Evolutionary conservation across 2,329 filamentous ascomycete species (phyloP).

Genomic region (Beauveria asiatica): DNA sequence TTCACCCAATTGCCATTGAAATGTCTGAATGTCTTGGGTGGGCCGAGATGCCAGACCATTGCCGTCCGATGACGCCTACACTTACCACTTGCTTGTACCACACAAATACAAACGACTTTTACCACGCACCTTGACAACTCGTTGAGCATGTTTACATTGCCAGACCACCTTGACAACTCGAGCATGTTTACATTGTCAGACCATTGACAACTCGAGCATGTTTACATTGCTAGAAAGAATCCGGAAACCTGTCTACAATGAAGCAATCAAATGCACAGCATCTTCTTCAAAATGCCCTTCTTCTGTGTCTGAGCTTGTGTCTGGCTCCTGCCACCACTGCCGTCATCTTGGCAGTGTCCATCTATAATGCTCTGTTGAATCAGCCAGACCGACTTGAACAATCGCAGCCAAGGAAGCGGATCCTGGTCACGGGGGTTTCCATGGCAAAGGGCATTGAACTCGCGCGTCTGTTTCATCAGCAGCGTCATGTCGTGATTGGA

Average conservation of each 20-base stretch:
- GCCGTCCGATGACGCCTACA: background rate
- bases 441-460: slow-evolving; percentile 64
- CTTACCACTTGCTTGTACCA: too few species aligned
- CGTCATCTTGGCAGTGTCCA: slow-evolving; percentile 26
- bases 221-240: background rate
- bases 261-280: slow-evolving; percentile 8
- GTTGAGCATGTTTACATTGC: background rate
- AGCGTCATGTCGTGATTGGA: slow-evolving; percentile 62
- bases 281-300: slow-evolving; percentile 17
- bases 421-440: slow-evolving; percentile 64
- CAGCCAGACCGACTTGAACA: background rate
- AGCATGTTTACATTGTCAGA: background rate
- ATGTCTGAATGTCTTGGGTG: background rate
- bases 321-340: slow-evolving; percentile 42
- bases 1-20: background rate
- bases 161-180: too few species aligned
- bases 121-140: background rate
- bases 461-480: slow-evolving; percentile 54
- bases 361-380: slow-evolving; percentile 10
- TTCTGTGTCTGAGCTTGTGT: slow-evolving; percentile 23
- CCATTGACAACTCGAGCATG: background rate
- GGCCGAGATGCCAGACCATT: background rate
- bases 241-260: background rate
- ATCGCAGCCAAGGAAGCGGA: slow-evolving; percentile 27
- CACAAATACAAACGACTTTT: background rate